A percentile compares a stretch with the other conserved stretches of the same genome.
Conservation (phyloP, 1,139 yeast genomes). For the Arxiozyma bovina region DNA sequence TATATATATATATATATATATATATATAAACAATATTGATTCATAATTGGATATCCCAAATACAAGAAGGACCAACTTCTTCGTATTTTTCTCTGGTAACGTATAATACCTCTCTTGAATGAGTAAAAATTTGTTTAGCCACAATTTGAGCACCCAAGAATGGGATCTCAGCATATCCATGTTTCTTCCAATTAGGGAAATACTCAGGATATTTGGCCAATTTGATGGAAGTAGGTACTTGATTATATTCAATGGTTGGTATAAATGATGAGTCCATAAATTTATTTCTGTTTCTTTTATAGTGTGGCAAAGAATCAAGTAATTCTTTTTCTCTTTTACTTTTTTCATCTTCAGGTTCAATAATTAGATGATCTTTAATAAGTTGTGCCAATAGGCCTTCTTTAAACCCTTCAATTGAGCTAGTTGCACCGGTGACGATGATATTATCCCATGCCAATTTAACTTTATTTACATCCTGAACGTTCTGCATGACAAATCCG, state of each 20-base stretch:
- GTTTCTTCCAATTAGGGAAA: conserved; percentile 86
- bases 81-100: conserved; percentile 65
- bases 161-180: conserved; percentile 66
- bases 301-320: conserved; percentile 14
- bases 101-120: conserved; percentile 56
- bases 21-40: neutral
- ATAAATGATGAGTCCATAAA: conserved; percentile 25
- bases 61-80: conserved; percentile 63
- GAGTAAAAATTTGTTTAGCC: conserved; percentile 72
- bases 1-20: neutral
- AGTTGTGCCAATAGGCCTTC: conserved; percentile 59
- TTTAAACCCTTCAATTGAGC: conserved; percentile 64
- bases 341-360: conserved; percentile 33
- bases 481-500: conserved; percentile 42
- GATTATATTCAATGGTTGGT: conserved; percentile 33
- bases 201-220: conserved; percentile 76
- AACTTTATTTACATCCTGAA: conserved; percentile 62
- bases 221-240: conserved; percentile 69
- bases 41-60: conserved; percentile 40
- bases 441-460: conserved; percentile 85
- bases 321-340: conserved; percentile 30
- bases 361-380: conserved; percentile 47
- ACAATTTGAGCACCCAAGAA: conserved; percentile 86
- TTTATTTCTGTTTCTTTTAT: conserved; percentile 24
- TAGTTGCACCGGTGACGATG: conserved; percentile 68